These are phyloP conservation scores for Candida tibetensis DNA, from an alignment of 805 yeast species.

Conservation along the genomic window DNA sequence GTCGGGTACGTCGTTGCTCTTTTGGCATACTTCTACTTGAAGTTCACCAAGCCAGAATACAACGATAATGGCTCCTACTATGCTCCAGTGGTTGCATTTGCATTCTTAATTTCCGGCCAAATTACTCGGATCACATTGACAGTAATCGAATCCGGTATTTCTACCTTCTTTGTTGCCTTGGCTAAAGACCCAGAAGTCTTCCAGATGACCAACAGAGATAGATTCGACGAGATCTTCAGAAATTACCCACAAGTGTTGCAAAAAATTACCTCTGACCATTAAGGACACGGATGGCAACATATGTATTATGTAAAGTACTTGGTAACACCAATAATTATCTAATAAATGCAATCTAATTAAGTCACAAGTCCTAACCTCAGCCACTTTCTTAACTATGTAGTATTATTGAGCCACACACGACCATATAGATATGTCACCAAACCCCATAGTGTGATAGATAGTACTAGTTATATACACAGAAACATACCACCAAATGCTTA, in stretches of 20 bases:
- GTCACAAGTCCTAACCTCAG: no score
- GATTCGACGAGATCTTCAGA: slow-evolving; percentile 61
- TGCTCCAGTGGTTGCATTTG: slow-evolving; percentile 72
- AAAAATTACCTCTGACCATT: slow-evolving; percentile 42
- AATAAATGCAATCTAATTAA: no score
- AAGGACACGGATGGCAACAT: slow-evolving; percentile 4
- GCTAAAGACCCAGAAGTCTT: slow-evolving; percentile 84
- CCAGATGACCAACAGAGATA: slow-evolving; percentile 64
- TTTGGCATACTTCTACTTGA: slow-evolving; percentile 63
- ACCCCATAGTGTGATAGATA: no score
- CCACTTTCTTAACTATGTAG: no score
- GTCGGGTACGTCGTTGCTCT: slow-evolving; percentile 62
- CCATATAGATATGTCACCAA: not conserved
- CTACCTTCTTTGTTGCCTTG: slow-evolving; percentile 80
- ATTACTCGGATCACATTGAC: slow-evolving; percentile 69
- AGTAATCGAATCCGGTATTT: slow-evolving; percentile 75
- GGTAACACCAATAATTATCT: no score
- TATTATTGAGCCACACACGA: no score
- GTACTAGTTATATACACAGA: no score
- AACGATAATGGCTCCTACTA: slow-evolving; percentile 57
- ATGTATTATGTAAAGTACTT: not conserved
- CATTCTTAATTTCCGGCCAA: slow-evolving; percentile 72
- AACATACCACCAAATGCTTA: slow-evolving; percentile 26
- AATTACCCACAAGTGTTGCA: slow-evolving; percentile 69
- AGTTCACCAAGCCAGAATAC: slow-evolving; percentile 65